Percentiles rank a stretch among this genome's conserved stretches.
Conservation (phyloP, 148 eudicot genomes). For the Silene latifolia region DNA sequence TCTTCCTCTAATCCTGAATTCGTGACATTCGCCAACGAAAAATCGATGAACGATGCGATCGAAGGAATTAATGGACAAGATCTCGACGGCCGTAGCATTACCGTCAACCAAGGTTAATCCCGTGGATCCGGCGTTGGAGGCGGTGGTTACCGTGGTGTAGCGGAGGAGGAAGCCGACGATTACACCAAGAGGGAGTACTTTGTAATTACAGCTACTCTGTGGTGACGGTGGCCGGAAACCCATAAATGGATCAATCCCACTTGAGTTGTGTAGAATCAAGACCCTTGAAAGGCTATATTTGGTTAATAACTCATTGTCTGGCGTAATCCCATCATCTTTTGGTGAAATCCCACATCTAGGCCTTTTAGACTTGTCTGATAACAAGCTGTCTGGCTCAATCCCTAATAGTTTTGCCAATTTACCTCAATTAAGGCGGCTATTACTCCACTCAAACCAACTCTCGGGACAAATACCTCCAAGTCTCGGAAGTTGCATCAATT, state of each 20-base stretch:
- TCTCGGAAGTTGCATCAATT: constrained; percentile 65
- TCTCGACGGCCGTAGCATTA: too few relatives aligned
- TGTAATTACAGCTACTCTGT: too few relatives aligned
- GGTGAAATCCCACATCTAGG: constrained; percentile 70
- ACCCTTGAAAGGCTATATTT: constrained; percentile 68
- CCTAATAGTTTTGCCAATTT: constrained; percentile 67
- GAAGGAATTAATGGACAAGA: too few relatives aligned
- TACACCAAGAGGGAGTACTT: too few relatives aligned
- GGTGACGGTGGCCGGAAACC: too few relatives aligned
- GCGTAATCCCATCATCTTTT: constrained; percentile 51
- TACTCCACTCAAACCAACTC: constrained; percentile 59
- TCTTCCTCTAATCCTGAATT: too few relatives aligned
- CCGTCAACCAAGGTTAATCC: too few relatives aligned
- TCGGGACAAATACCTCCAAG: constrained; percentile 65
- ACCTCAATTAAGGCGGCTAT: constrained; percentile 55
- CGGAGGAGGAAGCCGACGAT: too few relatives aligned
- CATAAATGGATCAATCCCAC: constrained; percentile 61
- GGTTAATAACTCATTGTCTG: constrained; percentile 58
- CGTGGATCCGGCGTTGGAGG: too few relatives aligned
- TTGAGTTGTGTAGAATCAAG: constrained; percentile 39
- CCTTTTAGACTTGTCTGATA: constrained; percentile 66
- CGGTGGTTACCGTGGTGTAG: too few relatives aligned
- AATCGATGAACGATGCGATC: too few relatives aligned
- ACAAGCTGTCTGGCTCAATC: constrained; percentile 60
- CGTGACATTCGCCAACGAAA: too few relatives aligned